These are phyloP conservation scores for Psilocybe cyanescens DNA, from an alignment of 768 basidiomycete species.

Conservation along the genomic window DNA sequence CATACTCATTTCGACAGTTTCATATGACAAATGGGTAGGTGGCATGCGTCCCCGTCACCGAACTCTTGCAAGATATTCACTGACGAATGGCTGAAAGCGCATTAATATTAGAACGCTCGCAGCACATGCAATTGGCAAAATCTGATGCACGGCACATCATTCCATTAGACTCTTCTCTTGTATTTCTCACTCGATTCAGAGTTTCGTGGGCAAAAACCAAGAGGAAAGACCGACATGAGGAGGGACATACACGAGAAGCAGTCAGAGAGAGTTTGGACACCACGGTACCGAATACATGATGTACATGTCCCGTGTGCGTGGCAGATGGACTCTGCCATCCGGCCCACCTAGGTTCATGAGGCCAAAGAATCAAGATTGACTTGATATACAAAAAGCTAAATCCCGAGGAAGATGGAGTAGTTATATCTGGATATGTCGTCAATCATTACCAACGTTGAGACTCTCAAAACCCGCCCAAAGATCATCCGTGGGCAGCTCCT, in stretches of 20 bases:
- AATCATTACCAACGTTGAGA: slow-evolving; percentile 21
- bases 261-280: slow-evolving; percentile 10
- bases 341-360: slow-evolving; percentile 9
- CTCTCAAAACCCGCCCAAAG: slow-evolving; percentile 27
- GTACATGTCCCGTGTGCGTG: slow-evolving; percentile 9
- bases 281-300: slow-evolving; percentile 19
- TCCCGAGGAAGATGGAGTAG: slow-evolving; percentile 4
- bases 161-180: slow-evolving; percentile 6
- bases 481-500: slow-evolving; percentile 17
- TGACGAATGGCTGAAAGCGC: neutral
- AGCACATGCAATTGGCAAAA: slow-evolving; percentile 6
- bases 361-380: slow-evolving; percentile 1
- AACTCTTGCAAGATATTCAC: neutral
- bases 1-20: neutral
- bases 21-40: neutral
- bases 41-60: neutral
- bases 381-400: slow-evolving; percentile 3
- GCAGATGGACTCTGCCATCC: slow-evolving; percentile 1
- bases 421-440: slow-evolving; percentile 2
- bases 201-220: slow-evolving; percentile 6
- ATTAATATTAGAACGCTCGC: slow-evolving; percentile 4
- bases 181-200: slow-evolving; percentile 13
- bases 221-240: slow-evolving; percentile 2
- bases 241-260: slow-evolving; percentile 8
- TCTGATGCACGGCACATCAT: neutral